Base-by-base conservation (phyloP, 176 grass and related monocot species). In the Zoysia japonica region DNA sequence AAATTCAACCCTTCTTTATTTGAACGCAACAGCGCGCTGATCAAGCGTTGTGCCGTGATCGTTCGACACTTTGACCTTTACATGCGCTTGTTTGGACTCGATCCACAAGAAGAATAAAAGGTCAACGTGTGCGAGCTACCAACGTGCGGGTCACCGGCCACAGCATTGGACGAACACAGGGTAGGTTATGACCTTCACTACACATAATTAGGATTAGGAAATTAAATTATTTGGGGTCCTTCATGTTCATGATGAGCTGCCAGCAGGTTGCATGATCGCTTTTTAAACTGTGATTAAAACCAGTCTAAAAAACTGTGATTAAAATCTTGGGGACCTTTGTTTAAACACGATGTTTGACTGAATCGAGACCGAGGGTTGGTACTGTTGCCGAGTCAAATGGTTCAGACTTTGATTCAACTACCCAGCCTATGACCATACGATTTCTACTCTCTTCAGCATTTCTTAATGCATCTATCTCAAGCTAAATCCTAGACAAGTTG, bases 31-130 rank as follows among this genome's bases (percentile, higher is more conserved):
- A 39, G 70, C 47, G 17, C 56, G 50, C 19, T 37, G 43, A 17
- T 38, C 3, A 11, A 10, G 7, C 9, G 15, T 9, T 3, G 5
- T 68, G 14, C 8, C 51, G 8, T 55, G 55, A 49, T 45, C 37
- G 60, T 49, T 65, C 51, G 61, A 65, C 75, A 2, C 28, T 41
- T 78, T 51, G 61, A 78, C 61, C 20, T 64, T 64, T 64, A 48
- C 56, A 10, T 77, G 11, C 16, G 28, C 20, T 62, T 62, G 17
- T 6, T 55, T 55, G 55, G 66, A 78, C 83, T 39, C 50, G 39
- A 48, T 57, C 15, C 12, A 20, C 12, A 20, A 16, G 28, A 28
- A 28, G 28, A 28, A 1, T 11, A 11, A 79, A 66, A 85, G 11
- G 60, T 79, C 60, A 65, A 47, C 49, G 16, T 66, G 62, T 28